Evolutionary conservation across 352 stramenopile genomes (phyloP).

Genomic region (Globisporangium okanoganense): DNA sequence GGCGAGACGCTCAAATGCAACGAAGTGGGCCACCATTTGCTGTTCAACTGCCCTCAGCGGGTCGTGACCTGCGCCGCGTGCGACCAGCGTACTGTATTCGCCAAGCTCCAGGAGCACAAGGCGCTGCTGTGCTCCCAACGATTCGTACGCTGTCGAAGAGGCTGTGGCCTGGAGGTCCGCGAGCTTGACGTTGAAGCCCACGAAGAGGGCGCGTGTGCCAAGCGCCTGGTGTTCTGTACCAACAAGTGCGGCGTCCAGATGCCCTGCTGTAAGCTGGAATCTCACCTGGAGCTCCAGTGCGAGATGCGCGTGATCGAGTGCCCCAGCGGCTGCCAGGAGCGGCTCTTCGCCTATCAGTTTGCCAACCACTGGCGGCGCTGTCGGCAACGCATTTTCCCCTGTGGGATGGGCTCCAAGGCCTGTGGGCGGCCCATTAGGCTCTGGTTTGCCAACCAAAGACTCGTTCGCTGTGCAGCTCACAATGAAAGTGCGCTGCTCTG

Average conservation of each 20-base stretch:
- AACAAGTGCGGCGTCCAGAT: slow-evolving; percentile 54
- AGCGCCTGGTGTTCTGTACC: slow-evolving; percentile 41
- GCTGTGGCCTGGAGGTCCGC: slow-evolving; percentile 39
- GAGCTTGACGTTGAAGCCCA: slow-evolving; percentile 39
- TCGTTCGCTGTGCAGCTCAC: slow-evolving; percentile 52
- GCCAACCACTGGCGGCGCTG: slow-evolving; percentile 59
- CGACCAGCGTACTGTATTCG: slow-evolving; percentile 28
- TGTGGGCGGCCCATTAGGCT: slow-evolving; percentile 59
- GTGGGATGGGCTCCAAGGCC: slow-evolving; percentile 41
- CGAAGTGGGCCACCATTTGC: slow-evolving; percentile 52
- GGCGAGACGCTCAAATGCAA: slow-evolving; percentile 41
- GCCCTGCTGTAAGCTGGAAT: slow-evolving; percentile 23
- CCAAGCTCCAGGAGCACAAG: slow-evolving; percentile 38
- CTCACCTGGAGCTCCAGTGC: slow-evolving; percentile 46
- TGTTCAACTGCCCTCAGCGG: slow-evolving; percentile 47
- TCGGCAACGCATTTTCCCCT: slow-evolving; percentile 55
- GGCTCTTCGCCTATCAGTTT: slow-evolving; percentile 58
- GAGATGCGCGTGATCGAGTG: slow-evolving; percentile 57
- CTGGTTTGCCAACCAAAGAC: slow-evolving; percentile 38
- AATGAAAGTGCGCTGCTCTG: slow-evolving; percentile 49
- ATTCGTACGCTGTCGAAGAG: slow-evolving; percentile 47
- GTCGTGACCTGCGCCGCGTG: slow-evolving; percentile 50
- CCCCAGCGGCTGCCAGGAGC: slow-evolving; percentile 49
- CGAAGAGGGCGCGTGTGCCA: slow-evolving; percentile 41
- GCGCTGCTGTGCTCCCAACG: slow-evolving; percentile 43